Base-by-base conservation (phyloP, 176 grass and related monocot genomes). In the Phyllostachys edulis region DNA sequence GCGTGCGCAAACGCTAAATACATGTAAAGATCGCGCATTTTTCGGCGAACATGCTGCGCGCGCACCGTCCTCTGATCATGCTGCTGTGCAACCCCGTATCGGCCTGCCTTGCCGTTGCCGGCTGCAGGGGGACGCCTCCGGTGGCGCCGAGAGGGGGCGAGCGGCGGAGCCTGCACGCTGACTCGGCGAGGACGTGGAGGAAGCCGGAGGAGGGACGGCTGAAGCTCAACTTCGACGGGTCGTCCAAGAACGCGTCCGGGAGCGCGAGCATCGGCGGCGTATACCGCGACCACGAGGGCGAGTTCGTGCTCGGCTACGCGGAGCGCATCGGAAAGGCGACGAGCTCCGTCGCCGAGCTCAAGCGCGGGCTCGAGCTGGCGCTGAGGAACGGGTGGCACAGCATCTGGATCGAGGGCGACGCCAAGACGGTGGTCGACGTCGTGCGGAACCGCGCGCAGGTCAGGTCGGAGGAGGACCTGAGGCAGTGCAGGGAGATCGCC, bases 141-240 rank as follows among this genome's bases (percentile, higher is more conserved):
- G 26, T 3, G 65, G 39, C 8, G 11, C 5, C 11, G 1, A 63
- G 44, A 38, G 36, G 75, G 46, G 12, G 6, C 0, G 12, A 16
- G 20, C 13, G 63, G 27, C 77, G 88, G 23, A 27, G 41, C 10
- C 10, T 75, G 9, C 77, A 69, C 23, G 15, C 13, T 4, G 76
- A 27, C 16, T 24, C 51, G 3, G 26, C 67, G 49, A 82, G 7
- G 47, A 50, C 32, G 47, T 94, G 94, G 92, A 79, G 76, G 84
- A 97, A 81, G 32, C 94, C 94, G 8, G 88, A 89, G 69, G 69
- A 1, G 7, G 92, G 94, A 5, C 74, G 86, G 0, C 73, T 97
- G 62, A 97, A 94, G 86, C 73, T 97, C 40, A 97, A 97, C 89
- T 94, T 97, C 60, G 94, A 97, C 77, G 94, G 94, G 9, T 89